Base-by-base conservation (phyloP, 2,329 filamentous ascomycete species). In the Aspergillus intermedius region DNA sequence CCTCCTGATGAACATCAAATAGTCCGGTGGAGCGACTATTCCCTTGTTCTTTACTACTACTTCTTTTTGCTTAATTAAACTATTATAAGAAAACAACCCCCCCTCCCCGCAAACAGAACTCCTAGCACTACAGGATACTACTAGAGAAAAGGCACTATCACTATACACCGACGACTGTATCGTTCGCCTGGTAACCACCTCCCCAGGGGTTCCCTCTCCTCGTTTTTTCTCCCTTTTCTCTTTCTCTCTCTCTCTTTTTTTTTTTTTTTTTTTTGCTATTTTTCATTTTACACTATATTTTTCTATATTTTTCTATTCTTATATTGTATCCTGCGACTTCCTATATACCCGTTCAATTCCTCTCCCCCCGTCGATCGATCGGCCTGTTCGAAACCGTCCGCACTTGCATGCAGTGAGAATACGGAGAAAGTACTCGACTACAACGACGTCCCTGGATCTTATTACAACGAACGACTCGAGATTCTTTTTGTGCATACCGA, bases 171-270 rank as follows among this genome's bases (percentile, higher is more conserved):
- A 30, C 25, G 25, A 30, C 25, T 30, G 25, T n/a, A 22, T 42
- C 52, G 58, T 61, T 65, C 59, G 62, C 63, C 54, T 57, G 64
- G 58, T 63, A 64, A 66, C 59, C 62, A 61, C 49, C 41, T 37
- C 45, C 45, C 52, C 44, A 56, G 49, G 32, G 23, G 34, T 41
- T 42, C 23, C 49, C 49, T 22, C 28, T 23, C 17, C 41, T 49
- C 47, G 47, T 32, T 44, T 37, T 37, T 37, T 15, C 34, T 13
- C 5, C 13, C 13, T 15, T 15, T 37, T 53, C 43, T 47, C 48
- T 50, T 48, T 48, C 17, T 47, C 48, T 50, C 47, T 48, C 17
- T 53, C 43, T 47, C 48, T 50, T 48, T 48, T 3, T 19, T 19
- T 15, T 42, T 39, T 43, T 37, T 53, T 45, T 47, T 49, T 50